These are phyloP conservation scores for Salvia sclarea DNA, from an alignment of 305 asterid genomes.

Conservation along the genomic window DNA sequence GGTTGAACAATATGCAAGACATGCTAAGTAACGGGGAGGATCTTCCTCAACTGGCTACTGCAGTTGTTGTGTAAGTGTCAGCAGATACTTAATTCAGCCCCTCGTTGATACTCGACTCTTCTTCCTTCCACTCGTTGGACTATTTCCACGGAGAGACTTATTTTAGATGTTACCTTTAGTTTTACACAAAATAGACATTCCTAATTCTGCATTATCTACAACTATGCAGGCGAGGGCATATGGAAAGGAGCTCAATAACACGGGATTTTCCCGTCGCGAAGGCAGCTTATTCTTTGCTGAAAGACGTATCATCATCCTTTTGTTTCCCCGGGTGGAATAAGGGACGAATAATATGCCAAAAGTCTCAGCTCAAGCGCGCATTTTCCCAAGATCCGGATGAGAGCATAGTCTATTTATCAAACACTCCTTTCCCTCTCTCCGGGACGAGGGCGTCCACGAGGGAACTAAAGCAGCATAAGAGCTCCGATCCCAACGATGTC, in stretches of 20 bases:
- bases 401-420: conserved; percentile 43
- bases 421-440: conserved; percentile 56
- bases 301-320: conserved; percentile 76
- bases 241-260: conserved; percentile 84
- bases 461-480: conserved; percentile 42
- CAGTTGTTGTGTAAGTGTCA: conserved; percentile 81
- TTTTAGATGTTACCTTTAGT: conserved; percentile 9
- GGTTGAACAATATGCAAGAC: conserved; percentile 78
- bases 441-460: conserved; percentile 39
- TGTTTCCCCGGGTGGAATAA: conserved; percentile 90
- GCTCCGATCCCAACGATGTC: conserved; percentile 33
- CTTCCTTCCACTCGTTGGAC: neutral
- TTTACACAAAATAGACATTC: neutral
- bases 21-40: conserved; percentile 55
- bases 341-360: conserved; percentile 90
- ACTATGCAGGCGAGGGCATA: conserved; percentile 73
- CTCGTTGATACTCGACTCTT: neutral
- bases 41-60: conserved; percentile 76
- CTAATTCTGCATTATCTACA: neutral
- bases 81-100: conserved; percentile 12
- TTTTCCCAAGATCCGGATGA: conserved; percentile 52
- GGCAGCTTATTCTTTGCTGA: conserved; percentile 75
- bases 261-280: conserved; percentile 87
- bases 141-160: neutral
- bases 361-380: conserved; percentile 72